phyloP scores from a whole-genome alignment of 2,329 filamentous ascomycete species.

The Sporothrix protearum region DNA sequence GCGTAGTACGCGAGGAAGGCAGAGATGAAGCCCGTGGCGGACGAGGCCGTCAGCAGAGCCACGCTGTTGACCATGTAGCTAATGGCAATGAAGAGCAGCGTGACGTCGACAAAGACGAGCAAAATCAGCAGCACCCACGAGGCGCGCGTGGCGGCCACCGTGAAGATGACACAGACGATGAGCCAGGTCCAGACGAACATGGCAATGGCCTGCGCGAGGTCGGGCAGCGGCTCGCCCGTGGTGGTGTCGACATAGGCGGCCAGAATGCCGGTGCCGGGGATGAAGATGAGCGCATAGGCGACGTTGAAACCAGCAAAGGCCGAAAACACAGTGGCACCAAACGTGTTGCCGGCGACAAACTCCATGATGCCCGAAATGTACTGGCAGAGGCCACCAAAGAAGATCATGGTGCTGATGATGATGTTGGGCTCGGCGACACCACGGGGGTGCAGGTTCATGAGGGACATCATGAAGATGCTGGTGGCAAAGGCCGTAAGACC shows the following conservation, averaged over 20 bases:
- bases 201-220: constrained; percentile 57
- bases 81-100: constrained; percentile 22
- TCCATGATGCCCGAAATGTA: constrained; percentile 85
- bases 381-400: constrained; percentile 74
- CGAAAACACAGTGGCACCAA: constrained; percentile 74
- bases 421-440: constrained; percentile 60
- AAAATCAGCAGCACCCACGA: constrained; percentile 23
- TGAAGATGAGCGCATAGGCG: constrained; percentile 67
- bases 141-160: constrained; percentile 24
- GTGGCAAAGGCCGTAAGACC: constrained; percentile 75
- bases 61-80: constrained; percentile 20
- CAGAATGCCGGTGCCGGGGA: constrained; percentile 61
- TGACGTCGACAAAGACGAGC: constrained; percentile 25
- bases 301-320: constrained; percentile 85
- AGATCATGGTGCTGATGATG: constrained; percentile 68
- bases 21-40: constrained; percentile 22
- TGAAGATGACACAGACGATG: constrained; percentile 72
- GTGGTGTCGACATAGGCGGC: constrained; percentile 40
- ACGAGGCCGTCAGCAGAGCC: constrained; percentile 19
- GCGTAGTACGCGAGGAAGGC: constrained; percentile 25
- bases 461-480: constrained; percentile 76
- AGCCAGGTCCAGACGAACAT: constrained; percentile 78
- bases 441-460: constrained; percentile 68
- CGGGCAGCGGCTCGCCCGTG: constrained; percentile 35
- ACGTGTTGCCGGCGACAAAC: constrained; percentile 79